phyloP scores from a whole-genome alignment of 495 filamentous ascomycete genomes.

The Penicillium pancosmium region DNA sequence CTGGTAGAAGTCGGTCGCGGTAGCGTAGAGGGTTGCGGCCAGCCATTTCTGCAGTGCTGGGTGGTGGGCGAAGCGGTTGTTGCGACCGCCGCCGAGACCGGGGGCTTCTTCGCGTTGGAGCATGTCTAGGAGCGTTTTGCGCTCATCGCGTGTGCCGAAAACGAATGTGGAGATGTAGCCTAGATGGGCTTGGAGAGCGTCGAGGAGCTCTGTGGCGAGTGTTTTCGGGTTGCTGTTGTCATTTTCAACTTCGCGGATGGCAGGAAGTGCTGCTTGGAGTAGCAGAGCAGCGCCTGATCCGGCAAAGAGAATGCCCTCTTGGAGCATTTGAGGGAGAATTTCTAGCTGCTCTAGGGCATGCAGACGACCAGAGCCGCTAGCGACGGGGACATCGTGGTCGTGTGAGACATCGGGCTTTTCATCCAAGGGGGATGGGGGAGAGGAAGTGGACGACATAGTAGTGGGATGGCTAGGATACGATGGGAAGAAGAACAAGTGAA shows the following conservation, averaged over 20 bases:
- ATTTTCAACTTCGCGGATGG: constrained; percentile 27
- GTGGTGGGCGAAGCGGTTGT: constrained; percentile 31
- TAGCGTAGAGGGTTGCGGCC: constrained; percentile 44
- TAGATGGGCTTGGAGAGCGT: constrained; percentile 37
- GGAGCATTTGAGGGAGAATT: constrained; percentile 44
- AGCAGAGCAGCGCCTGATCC: constrained; percentile 42
- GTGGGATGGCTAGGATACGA: neutral
- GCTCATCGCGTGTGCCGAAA: constrained; percentile 40
- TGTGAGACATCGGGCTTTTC: constrained; percentile 22
- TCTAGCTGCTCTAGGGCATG: constrained; percentile 40
- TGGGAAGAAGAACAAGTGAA: no score
- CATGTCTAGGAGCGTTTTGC: constrained; percentile 34
- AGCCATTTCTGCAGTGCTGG: constrained; percentile 39
- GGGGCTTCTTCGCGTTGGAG: constrained; percentile 30
- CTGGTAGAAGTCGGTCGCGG: constrained; percentile 48
- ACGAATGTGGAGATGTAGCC: constrained; percentile 45
- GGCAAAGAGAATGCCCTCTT: constrained; percentile 45
- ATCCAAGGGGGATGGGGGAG: constrained; percentile 26
- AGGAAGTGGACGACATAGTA: constrained; percentile 20
- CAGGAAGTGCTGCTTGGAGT: constrained; percentile 44
- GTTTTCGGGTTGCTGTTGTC: constrained; percentile 18
- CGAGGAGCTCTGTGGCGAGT: constrained; percentile 38
- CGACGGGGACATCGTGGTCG: constrained; percentile 6
- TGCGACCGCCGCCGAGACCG: constrained; percentile 25
- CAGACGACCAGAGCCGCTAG: constrained; percentile 25